These are phyloP conservation scores for Erythrophleum fordii DNA, from an alignment of 306 rosid species.

Conservation along the genomic window DNA sequence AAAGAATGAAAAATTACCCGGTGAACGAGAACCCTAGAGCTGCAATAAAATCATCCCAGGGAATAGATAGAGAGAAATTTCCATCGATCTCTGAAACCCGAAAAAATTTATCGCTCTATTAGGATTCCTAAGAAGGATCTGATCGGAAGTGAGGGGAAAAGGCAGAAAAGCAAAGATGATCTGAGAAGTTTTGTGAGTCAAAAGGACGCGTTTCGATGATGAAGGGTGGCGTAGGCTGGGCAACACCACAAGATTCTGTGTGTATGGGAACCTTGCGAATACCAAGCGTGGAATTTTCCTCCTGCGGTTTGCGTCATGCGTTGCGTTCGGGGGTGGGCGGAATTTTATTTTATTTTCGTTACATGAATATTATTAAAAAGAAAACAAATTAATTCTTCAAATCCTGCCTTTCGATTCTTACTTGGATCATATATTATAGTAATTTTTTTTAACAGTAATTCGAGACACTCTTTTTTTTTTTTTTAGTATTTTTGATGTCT, in stretches of 20 bases:
- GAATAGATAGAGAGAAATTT: not conserved
- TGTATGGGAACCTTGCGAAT: not conserved
- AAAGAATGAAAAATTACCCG: not conserved
- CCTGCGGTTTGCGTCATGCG: too few species aligned
- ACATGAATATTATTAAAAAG: too few species aligned
- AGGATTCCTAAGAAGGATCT: not conserved
- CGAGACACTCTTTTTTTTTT: too few species aligned
- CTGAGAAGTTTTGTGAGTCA: not conserved
- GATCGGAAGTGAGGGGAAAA: not conserved
- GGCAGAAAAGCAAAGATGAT: not conserved
- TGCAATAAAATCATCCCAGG: conserved; percentile 30
- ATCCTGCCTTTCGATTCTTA: too few species aligned
- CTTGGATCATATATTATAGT: too few species aligned
- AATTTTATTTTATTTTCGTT: too few species aligned
- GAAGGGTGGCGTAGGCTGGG: not conserved
- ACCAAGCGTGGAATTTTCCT: not conserved
- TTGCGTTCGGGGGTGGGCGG: too few species aligned
- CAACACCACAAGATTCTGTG: not conserved
- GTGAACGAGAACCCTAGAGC: conserved; percentile 46
- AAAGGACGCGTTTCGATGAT: not conserved
- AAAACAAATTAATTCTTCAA: too few species aligned
- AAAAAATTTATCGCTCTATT: not conserved
- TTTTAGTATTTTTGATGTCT: too few species aligned
- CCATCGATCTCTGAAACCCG: conserved; percentile 23
- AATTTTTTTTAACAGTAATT: too few species aligned